A percentile compares a stretch with the other conserved stretches of the same genome.
Evolutionary conservation across 179 eudicot genomes (phyloP).

Genomic region (Drosera spatulata): DNA sequence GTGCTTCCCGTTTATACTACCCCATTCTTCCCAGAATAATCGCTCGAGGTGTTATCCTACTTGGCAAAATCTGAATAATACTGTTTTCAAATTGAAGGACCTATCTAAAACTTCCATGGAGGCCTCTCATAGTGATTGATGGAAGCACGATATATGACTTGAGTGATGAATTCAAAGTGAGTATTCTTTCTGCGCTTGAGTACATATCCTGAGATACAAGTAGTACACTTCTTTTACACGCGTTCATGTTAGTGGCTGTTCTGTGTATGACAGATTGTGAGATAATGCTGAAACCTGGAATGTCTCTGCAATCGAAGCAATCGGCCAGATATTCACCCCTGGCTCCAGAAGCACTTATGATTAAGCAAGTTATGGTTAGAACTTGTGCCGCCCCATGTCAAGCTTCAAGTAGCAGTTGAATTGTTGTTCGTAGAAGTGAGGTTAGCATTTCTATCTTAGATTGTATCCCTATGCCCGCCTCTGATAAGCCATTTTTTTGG

Average conservation of each 20-base stretch:
- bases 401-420: no score
- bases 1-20: background rate
- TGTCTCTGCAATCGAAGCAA: constrained; percentile 77
- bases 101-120: constrained; percentile 88
- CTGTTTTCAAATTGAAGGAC: constrained; percentile 40
- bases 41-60: background rate
- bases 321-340: constrained; percentile 76
- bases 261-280: constrained; percentile 43
- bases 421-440: no score
- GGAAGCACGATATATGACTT: constrained; percentile 69
- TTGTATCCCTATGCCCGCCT: no score
- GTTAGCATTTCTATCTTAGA: no score
- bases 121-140: constrained; percentile 62
- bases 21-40: background rate
- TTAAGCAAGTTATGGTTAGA: constrained; percentile 6
- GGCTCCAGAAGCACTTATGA: constrained; percentile 15
- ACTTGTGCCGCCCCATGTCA: no score
- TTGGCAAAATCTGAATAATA: background rate
- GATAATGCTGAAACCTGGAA: constrained; percentile 89
- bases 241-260: background rate
- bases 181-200: background rate
- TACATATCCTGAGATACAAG: background rate
- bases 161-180: constrained; percentile 46
- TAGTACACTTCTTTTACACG: no score
- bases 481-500: no score